Conservation (phyloP, 2,329 filamentous ascomycete species). For the Myriosclerotinia curreyana region DNA sequence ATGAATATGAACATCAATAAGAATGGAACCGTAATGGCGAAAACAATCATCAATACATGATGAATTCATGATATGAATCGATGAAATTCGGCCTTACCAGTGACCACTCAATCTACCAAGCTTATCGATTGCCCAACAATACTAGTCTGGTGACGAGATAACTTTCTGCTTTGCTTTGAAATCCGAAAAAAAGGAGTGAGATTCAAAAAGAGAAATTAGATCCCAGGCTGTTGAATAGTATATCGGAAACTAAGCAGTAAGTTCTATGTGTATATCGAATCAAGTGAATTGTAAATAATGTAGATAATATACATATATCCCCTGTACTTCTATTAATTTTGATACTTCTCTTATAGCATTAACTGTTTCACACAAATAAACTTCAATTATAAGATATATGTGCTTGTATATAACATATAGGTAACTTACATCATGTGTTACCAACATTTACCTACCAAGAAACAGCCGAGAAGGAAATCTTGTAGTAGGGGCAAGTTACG, state of each 20-base stretch:
- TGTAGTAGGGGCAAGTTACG: background rate
- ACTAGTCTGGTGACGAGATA: constrained; percentile 4
- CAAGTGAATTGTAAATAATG: background rate
- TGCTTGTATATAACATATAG: background rate
- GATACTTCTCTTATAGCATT: too few species aligned
- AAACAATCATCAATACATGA: background rate
- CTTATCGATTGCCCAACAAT: background rate
- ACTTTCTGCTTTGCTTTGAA: background rate
- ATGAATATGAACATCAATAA: background rate
- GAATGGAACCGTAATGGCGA: background rate
- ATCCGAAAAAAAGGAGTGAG: background rate
- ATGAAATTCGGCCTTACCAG: background rate
- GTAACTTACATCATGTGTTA: background rate
- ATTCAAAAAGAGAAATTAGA: background rate
- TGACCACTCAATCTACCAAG: background rate
- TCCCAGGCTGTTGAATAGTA: background rate
- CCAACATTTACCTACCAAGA: background rate
- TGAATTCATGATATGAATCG: background rate
- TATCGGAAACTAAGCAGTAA: too few species aligned
- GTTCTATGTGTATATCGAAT: background rate
- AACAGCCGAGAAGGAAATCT: background rate
- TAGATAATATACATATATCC: background rate
- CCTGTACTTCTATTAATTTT: too few species aligned
- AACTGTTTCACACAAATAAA: background rate
- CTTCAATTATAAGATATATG: background rate